Base-by-base conservation (phyloP, 2,329 filamentous ascomycete species). In the Cryphonectria parasitica region DNA sequence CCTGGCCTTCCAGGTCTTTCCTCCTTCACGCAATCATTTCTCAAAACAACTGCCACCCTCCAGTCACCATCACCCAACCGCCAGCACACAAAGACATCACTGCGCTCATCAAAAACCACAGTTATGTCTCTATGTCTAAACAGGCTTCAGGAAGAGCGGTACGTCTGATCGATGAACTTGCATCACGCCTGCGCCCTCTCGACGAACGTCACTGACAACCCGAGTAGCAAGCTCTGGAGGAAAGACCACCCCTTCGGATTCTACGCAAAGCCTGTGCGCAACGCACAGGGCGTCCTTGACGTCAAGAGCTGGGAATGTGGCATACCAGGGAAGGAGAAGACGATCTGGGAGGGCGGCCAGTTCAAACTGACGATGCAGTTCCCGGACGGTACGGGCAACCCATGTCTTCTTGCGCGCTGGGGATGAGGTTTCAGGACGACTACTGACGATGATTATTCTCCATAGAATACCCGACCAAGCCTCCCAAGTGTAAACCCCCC, bases 191-290 rank as follows among this genome's bases (percentile, higher is more conserved):
- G n/a, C 22, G 25, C 31, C n/a, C 28, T 39, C 19, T 8, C 56
- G 25, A 61, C 25, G 7, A 22, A 31, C 17, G 34, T 41, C 34
- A 36, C 64, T 64, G 54, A 56, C 64, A 39, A 36, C 7, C 60
- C 31, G n/a, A 66, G 58, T 76, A 97, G 95, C 74, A 98, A 97
- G 84, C 94, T 97, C 83, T 99, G 96, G 96, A 91, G 96, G 75
- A 91, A 91, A 79, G 95, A 99, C 76, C 96, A 99, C 78, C 97
- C 97, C 0, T 99, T 99, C 78, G 96, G 96, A 73, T 99, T 99
- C 84, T 97, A 92, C 81, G 96, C 96, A 34, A 93, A 95, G 79
- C 96, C 97, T 17, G 85, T 91, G 73, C 92, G 95, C 76, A 95
- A 90, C 73, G 81, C 90, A 25, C 88, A 93, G 75, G 95, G 94